Percentiles rank a stretch among this genome's conserved stretches.
Evolutionary conservation across 2,329 filamentous ascomycete genomes (phyloP).

Genomic region (Keithomyces neogunnii): DNA sequence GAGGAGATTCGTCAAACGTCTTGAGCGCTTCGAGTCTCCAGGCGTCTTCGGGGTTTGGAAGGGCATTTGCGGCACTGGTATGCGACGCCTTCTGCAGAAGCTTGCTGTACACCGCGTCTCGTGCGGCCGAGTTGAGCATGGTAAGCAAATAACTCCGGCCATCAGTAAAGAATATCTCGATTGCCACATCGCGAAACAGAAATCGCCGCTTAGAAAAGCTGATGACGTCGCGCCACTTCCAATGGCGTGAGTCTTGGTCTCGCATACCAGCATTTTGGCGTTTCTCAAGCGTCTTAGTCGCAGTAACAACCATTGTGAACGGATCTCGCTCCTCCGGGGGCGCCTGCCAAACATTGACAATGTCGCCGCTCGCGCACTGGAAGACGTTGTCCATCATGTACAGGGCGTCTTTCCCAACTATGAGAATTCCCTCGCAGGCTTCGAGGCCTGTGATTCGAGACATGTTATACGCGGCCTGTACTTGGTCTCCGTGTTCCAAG

Average conservation of each 20-base stretch:
- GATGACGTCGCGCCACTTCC: slow-evolving; percentile 91
- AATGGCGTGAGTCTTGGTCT: slow-evolving; percentile 79
- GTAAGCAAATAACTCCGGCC: slow-evolving; percentile 92
- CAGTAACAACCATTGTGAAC: slow-evolving; percentile 87
- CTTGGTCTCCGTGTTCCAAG: slow-evolving; percentile 79
- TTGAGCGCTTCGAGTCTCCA: slow-evolving; percentile 87
- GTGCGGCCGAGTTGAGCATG: slow-evolving; percentile 60
- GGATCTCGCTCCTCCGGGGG: slow-evolving; percentile 87
- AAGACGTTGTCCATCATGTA: slow-evolving; percentile 98
- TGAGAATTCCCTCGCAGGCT: slow-evolving; percentile 85
- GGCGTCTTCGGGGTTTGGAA: slow-evolving; percentile 74
- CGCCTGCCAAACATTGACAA: slow-evolving; percentile 93
- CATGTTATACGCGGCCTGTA: slow-evolving; percentile 91
- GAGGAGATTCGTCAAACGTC: slow-evolving; percentile 49
- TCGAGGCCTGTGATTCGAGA: slow-evolving; percentile 91
- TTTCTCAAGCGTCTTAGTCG: slow-evolving; percentile 51
- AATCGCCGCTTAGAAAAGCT: slow-evolving; percentile 95
- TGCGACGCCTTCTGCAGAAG: slow-evolving; percentile 75
- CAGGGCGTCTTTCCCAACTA: slow-evolving; percentile 82
- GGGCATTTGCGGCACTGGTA: slow-evolving; percentile 58
- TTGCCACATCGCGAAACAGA: slow-evolving; percentile 86
- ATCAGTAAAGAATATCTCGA: slow-evolving; percentile 97
- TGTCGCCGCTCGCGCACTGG: slow-evolving; percentile 88
- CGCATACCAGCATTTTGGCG: slow-evolving; percentile 42
- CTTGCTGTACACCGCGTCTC: slow-evolving; percentile 74